Percentiles rank a stretch among this genome's conserved stretches.
These are phyloP conservation scores for Asterella californica DNA, from an alignment of 225 moss, liverwort and hornwort genomes.

Conservation along the genomic window DNA sequence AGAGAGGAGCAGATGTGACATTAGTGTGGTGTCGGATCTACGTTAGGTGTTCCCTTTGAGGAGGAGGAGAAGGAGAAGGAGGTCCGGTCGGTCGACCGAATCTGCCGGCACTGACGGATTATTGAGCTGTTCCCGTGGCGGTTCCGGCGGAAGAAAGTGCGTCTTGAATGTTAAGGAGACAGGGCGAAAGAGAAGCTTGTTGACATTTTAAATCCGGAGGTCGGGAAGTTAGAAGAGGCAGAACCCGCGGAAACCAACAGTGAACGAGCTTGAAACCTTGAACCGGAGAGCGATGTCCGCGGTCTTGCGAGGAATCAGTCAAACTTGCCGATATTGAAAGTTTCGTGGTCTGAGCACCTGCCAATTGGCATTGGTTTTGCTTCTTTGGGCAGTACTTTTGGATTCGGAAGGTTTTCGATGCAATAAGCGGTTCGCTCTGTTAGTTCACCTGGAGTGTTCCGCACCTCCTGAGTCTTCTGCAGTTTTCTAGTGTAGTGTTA, in stretches of 20 bases:
- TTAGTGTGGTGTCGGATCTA: neutral
- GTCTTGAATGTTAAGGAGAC: neutral
- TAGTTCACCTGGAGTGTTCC: neutral
- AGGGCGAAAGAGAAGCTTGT: neutral
- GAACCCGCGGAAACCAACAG: neutral
- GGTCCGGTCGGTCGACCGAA: neutral
- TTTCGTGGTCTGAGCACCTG: neutral
- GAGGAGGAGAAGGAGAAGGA: neutral
- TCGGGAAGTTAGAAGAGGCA: neutral
- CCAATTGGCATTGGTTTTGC: conserved; percentile 8
- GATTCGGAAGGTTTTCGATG: neutral
- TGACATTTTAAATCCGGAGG: neutral
- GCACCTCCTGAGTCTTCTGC: neutral
- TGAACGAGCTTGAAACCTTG: neutral
- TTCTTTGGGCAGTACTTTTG: neutral
- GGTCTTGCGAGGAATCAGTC: neutral
- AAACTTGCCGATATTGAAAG: neutral
- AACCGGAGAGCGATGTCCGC: conserved; percentile 2
- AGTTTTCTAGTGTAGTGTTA: neutral
- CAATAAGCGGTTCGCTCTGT: neutral
- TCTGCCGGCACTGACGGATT: conserved; percentile 1
- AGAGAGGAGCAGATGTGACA: neutral
- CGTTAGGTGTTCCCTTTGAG: neutral
- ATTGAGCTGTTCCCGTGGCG: neutral
- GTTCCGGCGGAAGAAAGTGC: neutral